Evolutionary conservation across 371 early-diverging fungal genomes (phyloP), one percentile per base, ranked within the genome.

Genomic region (Zychaea mexicana): DNA sequence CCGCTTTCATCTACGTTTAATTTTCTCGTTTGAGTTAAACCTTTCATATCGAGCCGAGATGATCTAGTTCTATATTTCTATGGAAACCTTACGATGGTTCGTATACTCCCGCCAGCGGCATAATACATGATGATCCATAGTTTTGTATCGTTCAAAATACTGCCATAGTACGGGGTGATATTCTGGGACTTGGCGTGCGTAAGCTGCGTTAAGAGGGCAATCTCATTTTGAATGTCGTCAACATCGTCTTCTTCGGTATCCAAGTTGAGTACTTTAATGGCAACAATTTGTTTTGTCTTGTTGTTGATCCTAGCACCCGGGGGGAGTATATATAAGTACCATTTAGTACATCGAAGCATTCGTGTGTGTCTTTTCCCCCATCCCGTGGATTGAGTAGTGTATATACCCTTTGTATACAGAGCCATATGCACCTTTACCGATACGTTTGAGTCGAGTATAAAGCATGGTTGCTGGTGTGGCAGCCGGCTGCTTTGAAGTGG

Each of bases 51-150:
- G 24, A 47, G 19, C n/a, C 6, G 4, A 45, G 5, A 6, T 45
- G 5, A 8, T 22, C 49, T 12, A 19, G 9, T 19, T n/a, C 36
- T 2, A 36, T 36, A 10, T 36, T 36, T 10, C 36, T 13, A 57
- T 57, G 13, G 65, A 72, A 74, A n/a, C n/a, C 84, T 75, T 87
- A 94, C 94, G 64, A 95, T 78, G 3, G 84, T 82, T 64, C 95
- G 79, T 53, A 98, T 86, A 62, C 95, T 96, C 15, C 98, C 98
- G 38, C 96, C 98, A 6, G 90, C 95, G 3, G 97, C 97, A 83
- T 92, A 96, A 65, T 97, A 98, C 97, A 98, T 97, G 61, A 98
- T 90, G 65, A 98, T 92, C 98, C 99, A 98, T 38, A 98, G 83
- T 62, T 95, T 94, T 15, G 95, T 94, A 26, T 91, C 94, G 61